phyloP scores from a whole-genome alignment of 1,284 basidiomycete genomes.

The Melampsora larici-populina region DNA sequence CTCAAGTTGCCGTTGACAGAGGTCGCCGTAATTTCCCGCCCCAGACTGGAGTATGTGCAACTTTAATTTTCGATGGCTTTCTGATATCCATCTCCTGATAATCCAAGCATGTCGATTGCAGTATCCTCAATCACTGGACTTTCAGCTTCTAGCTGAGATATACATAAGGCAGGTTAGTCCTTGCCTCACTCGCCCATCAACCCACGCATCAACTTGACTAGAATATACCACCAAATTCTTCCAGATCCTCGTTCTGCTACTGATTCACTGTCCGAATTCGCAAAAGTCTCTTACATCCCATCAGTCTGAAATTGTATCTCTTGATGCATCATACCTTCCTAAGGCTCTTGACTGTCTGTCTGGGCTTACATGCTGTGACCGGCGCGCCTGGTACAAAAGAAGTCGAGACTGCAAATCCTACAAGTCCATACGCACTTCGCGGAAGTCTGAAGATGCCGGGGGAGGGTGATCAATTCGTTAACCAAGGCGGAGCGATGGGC shows the following conservation, averaged over 20 bases:
- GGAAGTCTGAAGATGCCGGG: conserved; percentile 17
- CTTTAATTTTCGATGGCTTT: too few relatives aligned
- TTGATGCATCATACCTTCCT: not conserved
- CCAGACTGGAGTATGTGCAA: too few relatives aligned
- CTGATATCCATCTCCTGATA: not conserved
- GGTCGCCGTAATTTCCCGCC: too few relatives aligned
- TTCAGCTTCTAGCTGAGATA: not conserved
- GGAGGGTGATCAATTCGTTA: conserved; percentile 27
- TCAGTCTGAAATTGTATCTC: not conserved
- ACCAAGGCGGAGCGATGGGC: conserved; percentile 38
- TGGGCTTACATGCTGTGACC: not conserved
- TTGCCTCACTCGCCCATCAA: not conserved
- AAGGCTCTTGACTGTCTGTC: not conserved
- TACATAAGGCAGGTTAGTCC: not conserved
- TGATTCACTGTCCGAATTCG: too few relatives aligned
- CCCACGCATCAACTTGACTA: not conserved
- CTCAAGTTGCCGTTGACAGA: too few relatives aligned
- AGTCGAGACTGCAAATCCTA: not conserved
- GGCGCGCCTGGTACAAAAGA: not conserved
- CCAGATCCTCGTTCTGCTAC: not conserved
- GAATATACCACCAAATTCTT: not conserved
- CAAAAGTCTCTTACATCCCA: not conserved
- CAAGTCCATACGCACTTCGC: not conserved
- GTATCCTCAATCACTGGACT: not conserved
- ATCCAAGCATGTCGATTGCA: not conserved